Conservation (phyloP, 305 asterid genomes). For the Fraxinus sp. region DNA sequence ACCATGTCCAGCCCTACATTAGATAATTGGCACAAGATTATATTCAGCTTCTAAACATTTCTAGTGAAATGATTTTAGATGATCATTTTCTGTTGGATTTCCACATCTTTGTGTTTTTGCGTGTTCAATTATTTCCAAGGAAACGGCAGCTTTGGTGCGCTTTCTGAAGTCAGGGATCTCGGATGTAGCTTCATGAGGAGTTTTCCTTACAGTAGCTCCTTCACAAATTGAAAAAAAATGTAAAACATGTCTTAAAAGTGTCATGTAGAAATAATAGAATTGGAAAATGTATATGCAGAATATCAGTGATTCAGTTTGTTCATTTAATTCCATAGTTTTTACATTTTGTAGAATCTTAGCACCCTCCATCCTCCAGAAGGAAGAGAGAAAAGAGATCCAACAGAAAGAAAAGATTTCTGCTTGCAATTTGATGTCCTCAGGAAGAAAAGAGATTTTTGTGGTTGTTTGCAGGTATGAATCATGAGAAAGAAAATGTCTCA, state of each 20-base stretch:
- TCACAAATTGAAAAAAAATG: background rate
- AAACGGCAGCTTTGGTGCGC: background rate
- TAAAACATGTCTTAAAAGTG: background rate
- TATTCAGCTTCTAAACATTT: background rate
- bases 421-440: background rate
- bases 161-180: background rate
- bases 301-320: background rate
- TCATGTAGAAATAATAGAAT: background rate
- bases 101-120: background rate
- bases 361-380: background rate
- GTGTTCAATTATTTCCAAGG: background rate
- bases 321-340: background rate
- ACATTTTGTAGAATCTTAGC: background rate
- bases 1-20: too few relatives aligned
- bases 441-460: background rate
- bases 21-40: background rate
- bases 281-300: background rate
- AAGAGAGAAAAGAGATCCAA: background rate
- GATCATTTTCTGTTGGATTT: background rate
- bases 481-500: conserved; percentile 33
- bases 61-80: background rate
- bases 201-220: background rate
- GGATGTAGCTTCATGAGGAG: background rate
- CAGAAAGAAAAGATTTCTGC: background rate
- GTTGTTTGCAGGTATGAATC: conserved; percentile 20